Evolutionary conservation across 345 rosid genomes (phyloP).

Genomic region (Geranium rotundifolium): DNA sequence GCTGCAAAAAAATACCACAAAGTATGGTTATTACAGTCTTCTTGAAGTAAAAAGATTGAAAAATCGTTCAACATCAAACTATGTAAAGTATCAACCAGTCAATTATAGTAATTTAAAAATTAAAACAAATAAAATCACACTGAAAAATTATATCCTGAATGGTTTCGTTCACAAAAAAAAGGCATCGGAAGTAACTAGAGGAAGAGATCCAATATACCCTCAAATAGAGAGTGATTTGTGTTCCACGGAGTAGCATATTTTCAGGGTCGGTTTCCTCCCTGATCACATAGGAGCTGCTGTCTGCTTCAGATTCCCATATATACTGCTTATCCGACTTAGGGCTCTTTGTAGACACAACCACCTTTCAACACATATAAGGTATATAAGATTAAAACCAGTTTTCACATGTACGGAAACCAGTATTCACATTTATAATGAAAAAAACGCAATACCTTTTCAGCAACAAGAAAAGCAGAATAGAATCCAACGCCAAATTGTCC

Average conservation of each 20-base stretch:
- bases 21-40: too few species aligned
- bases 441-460: conserved; percentile 57
- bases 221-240: conserved; percentile 78
- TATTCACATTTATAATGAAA: background rate
- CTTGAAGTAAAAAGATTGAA: background rate
- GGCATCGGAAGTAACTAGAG: background rate
- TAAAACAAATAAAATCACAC: background rate
- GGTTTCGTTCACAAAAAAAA: background rate
- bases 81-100: too few species aligned
- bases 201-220: conserved; percentile 37
- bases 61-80: background rate
- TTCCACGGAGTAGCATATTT: conserved; percentile 67
- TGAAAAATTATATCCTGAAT: background rate
- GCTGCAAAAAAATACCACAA: conserved; percentile 25
- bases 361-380: conserved; percentile 26
- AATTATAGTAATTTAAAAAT: background rate
- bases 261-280: conserved; percentile 87
- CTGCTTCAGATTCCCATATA: conserved; percentile 87
- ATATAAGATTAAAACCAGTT: conserved; percentile 1
- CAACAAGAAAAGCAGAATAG: conserved; percentile 94
- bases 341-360: conserved; percentile 89
- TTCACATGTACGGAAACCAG: background rate
- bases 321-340: conserved; percentile 93
- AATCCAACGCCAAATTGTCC: conserved; percentile 99
- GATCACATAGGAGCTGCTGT: conserved; percentile 76